These are phyloP conservation scores for Claviceps lovelessii DNA, from an alignment of 2,329 filamentous ascomycete genomes.

Conservation along the genomic window DNA sequence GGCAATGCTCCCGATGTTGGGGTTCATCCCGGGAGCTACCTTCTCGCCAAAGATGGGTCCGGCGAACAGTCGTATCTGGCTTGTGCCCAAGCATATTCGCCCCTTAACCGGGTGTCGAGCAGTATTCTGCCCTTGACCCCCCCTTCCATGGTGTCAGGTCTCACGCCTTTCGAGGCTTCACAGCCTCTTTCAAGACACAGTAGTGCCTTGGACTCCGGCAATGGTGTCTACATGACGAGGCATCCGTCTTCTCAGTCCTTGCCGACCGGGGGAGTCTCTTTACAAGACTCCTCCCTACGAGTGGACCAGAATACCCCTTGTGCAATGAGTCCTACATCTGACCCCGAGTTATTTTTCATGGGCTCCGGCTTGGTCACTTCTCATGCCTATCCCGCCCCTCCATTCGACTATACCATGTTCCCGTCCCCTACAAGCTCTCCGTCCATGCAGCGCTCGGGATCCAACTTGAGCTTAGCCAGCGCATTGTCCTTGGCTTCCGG, in stretches of 20 bases:
- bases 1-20: slow-evolving; percentile 18
- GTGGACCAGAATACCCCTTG: slow-evolving; percentile 8
- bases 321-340: slow-evolving; percentile 17
- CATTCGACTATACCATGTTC: not conserved
- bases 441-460: slow-evolving; percentile 35
- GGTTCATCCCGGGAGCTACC: slow-evolving; percentile 24
- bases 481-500: slow-evolving; percentile 29
- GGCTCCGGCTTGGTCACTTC: slow-evolving; percentile 20
- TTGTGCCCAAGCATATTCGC: slow-evolving; percentile 12
- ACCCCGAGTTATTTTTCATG: slow-evolving; percentile 20
- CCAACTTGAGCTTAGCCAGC: slow-evolving; percentile 28
- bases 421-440: not conserved
- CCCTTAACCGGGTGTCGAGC: slow-evolving; percentile 11
- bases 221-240: slow-evolving; percentile 23
- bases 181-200: slow-evolving; percentile 29
- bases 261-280: slow-evolving; percentile 5
- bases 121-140: slow-evolving; percentile 19
- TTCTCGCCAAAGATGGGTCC: slow-evolving; percentile 17
- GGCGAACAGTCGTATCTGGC: slow-evolving; percentile 13
- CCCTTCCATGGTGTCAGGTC: slow-evolving; percentile 29
- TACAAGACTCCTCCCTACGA: slow-evolving; percentile 11
- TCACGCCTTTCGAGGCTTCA: slow-evolving; percentile 22
- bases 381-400: slow-evolving; percentile 17
- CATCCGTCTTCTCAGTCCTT: slow-evolving; percentile 25
- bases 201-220: slow-evolving; percentile 22